Conservation (phyloP, 202 grass and related monocot genomes). For the Panicum hallii region DNA sequence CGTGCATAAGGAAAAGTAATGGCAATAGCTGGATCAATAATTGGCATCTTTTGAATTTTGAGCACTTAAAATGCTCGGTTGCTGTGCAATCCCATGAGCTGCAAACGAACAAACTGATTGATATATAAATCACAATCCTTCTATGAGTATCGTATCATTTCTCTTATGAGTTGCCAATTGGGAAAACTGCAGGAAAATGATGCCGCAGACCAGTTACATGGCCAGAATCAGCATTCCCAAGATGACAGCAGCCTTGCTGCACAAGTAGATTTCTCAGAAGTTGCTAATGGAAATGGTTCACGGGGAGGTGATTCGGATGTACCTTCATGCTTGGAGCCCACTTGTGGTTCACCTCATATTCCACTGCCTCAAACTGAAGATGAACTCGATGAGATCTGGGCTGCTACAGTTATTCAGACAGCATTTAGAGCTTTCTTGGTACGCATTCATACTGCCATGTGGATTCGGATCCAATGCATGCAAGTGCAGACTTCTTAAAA, state of each 20-base stretch:
- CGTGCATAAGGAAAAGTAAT: neutral
- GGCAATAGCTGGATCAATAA: neutral
- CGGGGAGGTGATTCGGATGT: conserved; percentile 43
- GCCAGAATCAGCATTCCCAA: conserved; percentile 32
- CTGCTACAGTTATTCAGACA: conserved; percentile 91
- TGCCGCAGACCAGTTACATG: conserved; percentile 29
- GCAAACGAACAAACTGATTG: neutral
- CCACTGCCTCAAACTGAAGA: conserved; percentile 57
- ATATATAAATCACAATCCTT: neutral
- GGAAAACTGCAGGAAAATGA: conserved; percentile 57
- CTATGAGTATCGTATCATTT: neutral
- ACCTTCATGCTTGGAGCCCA: conserved; percentile 43
- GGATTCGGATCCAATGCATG: neutral
- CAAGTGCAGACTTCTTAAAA: conserved; percentile 3
- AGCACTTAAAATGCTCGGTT: neutral
- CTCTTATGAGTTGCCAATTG: conserved; percentile 28
- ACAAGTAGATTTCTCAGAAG: conserved; percentile 48
- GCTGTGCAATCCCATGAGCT: neutral
- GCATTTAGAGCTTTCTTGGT: conserved; percentile 94
- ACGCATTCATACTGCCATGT: conserved; percentile 47
- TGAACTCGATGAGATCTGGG: conserved; percentile 61
- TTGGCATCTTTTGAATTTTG: conserved; percentile 9
- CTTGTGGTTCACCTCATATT: conserved; percentile 43
- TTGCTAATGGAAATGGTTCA: conserved; percentile 40
- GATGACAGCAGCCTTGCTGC: conserved; percentile 16